Evolutionary conservation across 192 early-diverging fungal species (phyloP), one percentile per base, ranked within the genome.

Genomic region (Gonapodya sp.): DNA sequence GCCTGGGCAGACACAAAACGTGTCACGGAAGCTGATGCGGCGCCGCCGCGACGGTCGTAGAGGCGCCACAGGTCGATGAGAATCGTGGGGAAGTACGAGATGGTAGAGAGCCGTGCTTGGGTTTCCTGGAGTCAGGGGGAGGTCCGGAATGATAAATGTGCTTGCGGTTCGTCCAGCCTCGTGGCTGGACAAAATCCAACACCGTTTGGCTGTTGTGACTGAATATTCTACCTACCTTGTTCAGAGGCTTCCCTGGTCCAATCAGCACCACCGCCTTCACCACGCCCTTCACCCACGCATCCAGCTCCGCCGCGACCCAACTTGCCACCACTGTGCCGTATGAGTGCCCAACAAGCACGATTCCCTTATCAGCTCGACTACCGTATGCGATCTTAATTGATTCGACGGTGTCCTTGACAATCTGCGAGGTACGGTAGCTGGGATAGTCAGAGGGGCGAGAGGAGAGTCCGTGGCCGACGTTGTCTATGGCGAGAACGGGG

Each of bases 241-340:
- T 64, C 8, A 64, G 8, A 64, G 46, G 46, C 46, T 64, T 64
- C 8, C 46, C 46, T 24, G 46, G 46, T 64, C 46, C 46, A 64
- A 64, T 64, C 46, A 64, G 46, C 46, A 64, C 46, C 46, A 64
- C 46, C 46, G 46, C 46, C 46, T 24, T 64, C 46, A 64, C 46
- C 8, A 24, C 8, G 46, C 46, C 46, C 46, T 64, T 64, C 24
- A 16, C 24, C 46, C 46, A 64, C 46, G 8, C 46, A 64, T 64
- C 46, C 46, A 64, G 46, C 46, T 64, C 24, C 46, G 24, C 46
- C 46, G 46, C 46, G 24, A 64, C 8, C 46, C 8, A 24, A 16
- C 46, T 24, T 64, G 46, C 24, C 8, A 64, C 24, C 8, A 64
- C 46, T 24, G 46, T 64, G 8, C 46, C 46, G 24, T 64, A 64